phyloP scores from a whole-genome alignment of 2,329 filamentous ascomycete genomes.

The Diplodia mutila region DNA sequence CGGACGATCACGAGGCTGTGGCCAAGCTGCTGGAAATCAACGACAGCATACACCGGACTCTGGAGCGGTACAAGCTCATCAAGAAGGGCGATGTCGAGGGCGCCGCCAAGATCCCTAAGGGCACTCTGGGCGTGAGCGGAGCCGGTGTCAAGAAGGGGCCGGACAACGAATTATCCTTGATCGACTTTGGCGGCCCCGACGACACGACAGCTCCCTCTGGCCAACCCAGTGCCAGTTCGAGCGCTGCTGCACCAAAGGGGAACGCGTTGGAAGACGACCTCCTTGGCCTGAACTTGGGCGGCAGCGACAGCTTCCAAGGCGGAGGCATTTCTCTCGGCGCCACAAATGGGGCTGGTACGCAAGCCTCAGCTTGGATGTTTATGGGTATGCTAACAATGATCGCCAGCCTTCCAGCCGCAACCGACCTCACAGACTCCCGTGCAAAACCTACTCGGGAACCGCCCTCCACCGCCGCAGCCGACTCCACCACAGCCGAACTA shows the following conservation, averaged over 20 bases:
- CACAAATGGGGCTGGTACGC: slow-evolving; percentile 43
- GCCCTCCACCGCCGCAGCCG: slow-evolving; percentile 44
- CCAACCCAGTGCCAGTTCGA: slow-evolving; percentile 41
- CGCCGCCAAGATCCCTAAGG: slow-evolving; percentile 80
- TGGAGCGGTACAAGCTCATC: slow-evolving; percentile 91
- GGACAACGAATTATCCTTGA: slow-evolving; percentile 83
- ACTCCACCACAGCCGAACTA: slow-evolving; percentile 56
- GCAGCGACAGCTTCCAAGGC: slow-evolving; percentile 66
- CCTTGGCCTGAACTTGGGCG: slow-evolving; percentile 77
- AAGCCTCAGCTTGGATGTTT: not conserved
- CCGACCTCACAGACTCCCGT: slow-evolving; percentile 54
- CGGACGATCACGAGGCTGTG: slow-evolving; percentile 93
- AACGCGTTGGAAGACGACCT: slow-evolving; percentile 86
- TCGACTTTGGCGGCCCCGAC: slow-evolving; percentile 79
- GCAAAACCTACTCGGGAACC: slow-evolving; percentile 61
- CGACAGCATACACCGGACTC: slow-evolving; percentile 96
- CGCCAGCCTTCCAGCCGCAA: slow-evolving; percentile 35
- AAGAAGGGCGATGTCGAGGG: slow-evolving; percentile 92
- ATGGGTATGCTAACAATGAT: slow-evolving; percentile 8
- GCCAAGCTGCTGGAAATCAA: slow-evolving; percentile 96
- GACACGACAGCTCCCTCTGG: slow-evolving; percentile 53
- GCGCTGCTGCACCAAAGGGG: slow-evolving; percentile 53
- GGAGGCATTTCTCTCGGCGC: slow-evolving; percentile 82
- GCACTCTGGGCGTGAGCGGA: slow-evolving; percentile 70
- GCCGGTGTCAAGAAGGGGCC: slow-evolving; percentile 67